Base-by-base conservation (phyloP, 805 yeast genomes). In the Wickerhamiella allomyrinae region DNA sequence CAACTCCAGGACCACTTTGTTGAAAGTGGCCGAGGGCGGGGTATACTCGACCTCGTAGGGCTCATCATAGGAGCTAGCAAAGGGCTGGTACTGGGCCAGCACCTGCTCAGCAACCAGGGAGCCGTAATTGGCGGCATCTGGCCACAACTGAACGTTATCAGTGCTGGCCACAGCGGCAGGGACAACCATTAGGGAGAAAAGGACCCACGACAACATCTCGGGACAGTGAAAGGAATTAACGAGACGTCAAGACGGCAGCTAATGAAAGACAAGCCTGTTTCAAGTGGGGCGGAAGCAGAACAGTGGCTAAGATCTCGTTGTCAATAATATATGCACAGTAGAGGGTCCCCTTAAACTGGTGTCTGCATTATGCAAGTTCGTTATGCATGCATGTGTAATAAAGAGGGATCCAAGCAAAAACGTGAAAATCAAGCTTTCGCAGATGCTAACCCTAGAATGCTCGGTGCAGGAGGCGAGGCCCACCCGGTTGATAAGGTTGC, bases 1-100 rank as follows among this genome's bases (percentile, higher is more conserved):
- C 21, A 65, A 50, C 33, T 57, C 56, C 20, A 64, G 49, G 2
- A 52, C 52, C 5, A 65, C 68, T n/a, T 61, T 57, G 34, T 58
- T 57, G 51, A 63, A 65, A 29, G 44, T 44, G 14, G 45, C 52
- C 1, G 47, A 34, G 7, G 64, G 60, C 6, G 69, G 63, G 1
- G 46, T 36, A 46, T 58, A 65, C 13, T 41, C 37, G 19, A 45
- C 55, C 7, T 50, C 51, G 34, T 49, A 48, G 5, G 68, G 66
- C 7, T 49, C 42, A 37, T 55, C 56, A 49, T 56, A 63, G 8
- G 67, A 58, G 48, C 56, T 53, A 6, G 51, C 65, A 46, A 63
- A 63, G 8, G 46, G 41, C 40, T 50, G 55, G 21, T 47, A 45
- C 29, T 35, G 8, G 13, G 53, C 46, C 10, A 62, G 41, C 1